Evolutionary conservation across 306 rosid genomes (phyloP).

Genomic region (Trifolium pratense): DNA sequence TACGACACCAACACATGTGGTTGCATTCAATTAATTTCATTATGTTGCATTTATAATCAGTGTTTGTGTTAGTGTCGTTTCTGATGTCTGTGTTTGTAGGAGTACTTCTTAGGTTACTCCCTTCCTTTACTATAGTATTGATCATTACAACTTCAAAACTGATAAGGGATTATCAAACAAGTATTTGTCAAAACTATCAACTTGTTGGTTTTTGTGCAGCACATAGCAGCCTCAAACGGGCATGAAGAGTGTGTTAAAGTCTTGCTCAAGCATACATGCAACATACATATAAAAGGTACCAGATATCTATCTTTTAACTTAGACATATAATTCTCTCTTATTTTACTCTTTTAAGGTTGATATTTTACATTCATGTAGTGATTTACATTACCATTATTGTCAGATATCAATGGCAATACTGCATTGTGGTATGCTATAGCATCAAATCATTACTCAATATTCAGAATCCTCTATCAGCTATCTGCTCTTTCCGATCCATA

Average conservation of each 20-base stretch:
- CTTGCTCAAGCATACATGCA: constrained; percentile 68
- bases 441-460: constrained; percentile 68
- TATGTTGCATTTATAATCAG: neutral
- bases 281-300: constrained; percentile 64
- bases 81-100: neutral
- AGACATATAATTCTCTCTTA: neutral
- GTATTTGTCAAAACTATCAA: constrained; percentile 32
- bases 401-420: constrained; percentile 74
- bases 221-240: constrained; percentile 78
- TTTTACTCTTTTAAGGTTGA: neutral
- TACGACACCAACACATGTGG: neutral
- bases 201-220: constrained; percentile 50
- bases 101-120: neutral
- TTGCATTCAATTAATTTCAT: neutral
- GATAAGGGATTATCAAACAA: neutral
- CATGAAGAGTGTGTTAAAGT: constrained; percentile 75
- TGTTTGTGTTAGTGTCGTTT: neutral
- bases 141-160: neutral
- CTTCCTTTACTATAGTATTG: constrained; percentile 17
- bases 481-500: constrained; percentile 57
- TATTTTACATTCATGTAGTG: constrained; percentile 14
- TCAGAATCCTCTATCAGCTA: constrained; percentile 62
- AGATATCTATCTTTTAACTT: constrained; percentile 1
- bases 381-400: constrained; percentile 28
- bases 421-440: constrained; percentile 81